Base-by-base conservation (phyloP, 331 rosid genomes). In the Telfairia occidentalis region DNA sequence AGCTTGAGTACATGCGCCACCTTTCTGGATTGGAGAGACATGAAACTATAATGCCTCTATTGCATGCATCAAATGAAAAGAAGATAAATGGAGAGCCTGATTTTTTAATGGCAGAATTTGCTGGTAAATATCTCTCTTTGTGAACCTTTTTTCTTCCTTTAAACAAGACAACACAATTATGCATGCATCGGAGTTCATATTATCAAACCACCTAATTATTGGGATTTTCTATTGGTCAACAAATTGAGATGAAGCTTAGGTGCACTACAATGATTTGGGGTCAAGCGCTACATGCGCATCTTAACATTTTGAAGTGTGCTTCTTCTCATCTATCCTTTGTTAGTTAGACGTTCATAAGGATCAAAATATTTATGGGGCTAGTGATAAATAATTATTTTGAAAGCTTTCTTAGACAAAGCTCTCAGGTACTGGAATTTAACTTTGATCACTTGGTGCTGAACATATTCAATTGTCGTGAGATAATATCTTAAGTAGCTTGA, bases 51-150 rank as follows among this genome's bases (percentile, higher is more conserved):
- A 87, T 90, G 69, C 99, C 99, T 73, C 87, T 95, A 65, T 79
- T 95, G 72, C 99, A 95, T 83, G 92, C 93, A 26, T 86, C 98
- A 59, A 82, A 85, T 78, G 99, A 92, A 71, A 95, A 90, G 87
- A 92, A 85, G 86, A 77, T 89, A 61, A 95, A 92, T 67, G 97
- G 99, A 29, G 99, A 92, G 86, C 85, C 87, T 64, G 99, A 95
- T 82, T 92, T 90, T 81, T 82, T 95, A 79, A 95, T 95, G 97
- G 99, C 97, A 37, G 99, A 95, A 78, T 92, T 95, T 76, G 93
- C 99, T 76, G 99, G 99, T 92, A 87, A 80, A 21, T 28, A 16
- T 57, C 74, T 74, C 80, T 74, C 21, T 81, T 63, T 75, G 26
- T 59, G 19, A 24, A 58, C 26, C 29, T 24, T 58, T 40, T 55